phyloP scores from a whole-genome alignment of 208 protist species.

The Acanthamoeba quina region DNA sequence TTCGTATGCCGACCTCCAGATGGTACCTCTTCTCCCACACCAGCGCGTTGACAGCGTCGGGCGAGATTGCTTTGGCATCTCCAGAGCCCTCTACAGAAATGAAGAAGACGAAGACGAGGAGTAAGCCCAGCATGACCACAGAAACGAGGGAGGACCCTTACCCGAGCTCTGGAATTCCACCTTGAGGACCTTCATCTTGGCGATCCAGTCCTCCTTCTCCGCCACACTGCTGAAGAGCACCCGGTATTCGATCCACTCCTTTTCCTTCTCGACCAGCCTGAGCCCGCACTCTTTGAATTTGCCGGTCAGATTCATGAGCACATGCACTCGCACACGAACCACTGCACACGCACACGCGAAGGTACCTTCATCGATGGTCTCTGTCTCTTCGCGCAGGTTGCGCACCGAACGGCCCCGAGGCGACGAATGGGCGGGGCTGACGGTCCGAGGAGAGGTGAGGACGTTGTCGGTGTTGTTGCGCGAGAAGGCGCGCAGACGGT shows the following conservation, averaged over 20 bases:
- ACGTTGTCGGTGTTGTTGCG: not conserved
- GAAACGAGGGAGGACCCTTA: not conserved
- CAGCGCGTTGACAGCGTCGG: not conserved
- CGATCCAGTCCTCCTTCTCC: slow-evolving; percentile 33
- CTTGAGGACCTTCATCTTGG: slow-evolving; percentile 32
- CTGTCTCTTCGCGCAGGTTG: not conserved
- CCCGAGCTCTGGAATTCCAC: not conserved
- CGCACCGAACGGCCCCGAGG: not conserved
- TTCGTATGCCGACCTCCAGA: not conserved
- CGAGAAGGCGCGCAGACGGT: not conserved
- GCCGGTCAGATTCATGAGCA: not conserved
- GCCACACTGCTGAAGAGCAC: not conserved
- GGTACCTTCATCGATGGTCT: not conserved
- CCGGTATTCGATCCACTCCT: not conserved
- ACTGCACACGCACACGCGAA: no score
- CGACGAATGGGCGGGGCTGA: not conserved
- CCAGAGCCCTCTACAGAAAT: not conserved
- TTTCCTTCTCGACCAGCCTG: slow-evolving; percentile 20
- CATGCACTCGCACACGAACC: no score
- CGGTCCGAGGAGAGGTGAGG: not conserved
- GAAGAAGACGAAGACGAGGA: no score
- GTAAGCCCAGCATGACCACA: not conserved
- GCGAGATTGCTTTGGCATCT: not conserved
- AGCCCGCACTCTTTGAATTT: not conserved
- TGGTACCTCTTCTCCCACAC: slow-evolving; percentile 1